A percentile compares a stretch with the other conserved stretches of the same genome.
These are phyloP conservation scores for Irpex sp. DNA, from an alignment of 1,284 basidiomycete genomes.

Conservation along the genomic window DNA sequence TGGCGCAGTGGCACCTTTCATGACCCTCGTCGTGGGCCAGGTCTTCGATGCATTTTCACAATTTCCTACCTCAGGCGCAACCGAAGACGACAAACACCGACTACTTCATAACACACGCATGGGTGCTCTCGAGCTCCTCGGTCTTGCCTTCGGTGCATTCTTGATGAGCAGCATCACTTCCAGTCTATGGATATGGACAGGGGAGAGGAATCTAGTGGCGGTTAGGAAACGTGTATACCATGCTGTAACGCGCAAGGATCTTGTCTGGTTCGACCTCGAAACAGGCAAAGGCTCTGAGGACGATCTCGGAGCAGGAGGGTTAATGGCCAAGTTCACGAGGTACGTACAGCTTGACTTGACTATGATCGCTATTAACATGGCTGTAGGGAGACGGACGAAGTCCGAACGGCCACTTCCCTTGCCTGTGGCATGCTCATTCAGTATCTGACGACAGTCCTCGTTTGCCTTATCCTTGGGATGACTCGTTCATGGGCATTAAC, in stretches of 20 bases:
- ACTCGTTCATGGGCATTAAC: constrained; percentile 80
- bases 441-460: constrained; percentile 75
- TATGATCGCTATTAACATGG: background rate
- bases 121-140: constrained; percentile 68
- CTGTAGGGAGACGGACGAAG: constrained; percentile 89
- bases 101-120: constrained; percentile 60
- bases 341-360: constrained; percentile 33
- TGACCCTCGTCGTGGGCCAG: constrained; percentile 88
- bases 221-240: constrained; percentile 71
- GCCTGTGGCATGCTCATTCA: constrained; percentile 79
- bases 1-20: constrained; percentile 86
- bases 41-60: constrained; percentile 77
- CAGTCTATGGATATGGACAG: constrained; percentile 84
- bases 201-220: constrained; percentile 75
- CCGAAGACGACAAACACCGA: constrained; percentile 44
- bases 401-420: constrained; percentile 80
- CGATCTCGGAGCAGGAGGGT: constrained; percentile 78
- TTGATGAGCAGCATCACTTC: constrained; percentile 74
- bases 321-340: constrained; percentile 94
- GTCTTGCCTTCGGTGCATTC: constrained; percentile 68
- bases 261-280: constrained; percentile 87
- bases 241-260: constrained; percentile 70
- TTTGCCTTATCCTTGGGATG: constrained; percentile 83
- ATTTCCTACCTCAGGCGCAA: constrained; percentile 47
- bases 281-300: constrained; percentile 75